phyloP scores from a whole-genome alignment of 2,329 filamentous ascomycete species.

The Colletotrichum sp. region DNA sequence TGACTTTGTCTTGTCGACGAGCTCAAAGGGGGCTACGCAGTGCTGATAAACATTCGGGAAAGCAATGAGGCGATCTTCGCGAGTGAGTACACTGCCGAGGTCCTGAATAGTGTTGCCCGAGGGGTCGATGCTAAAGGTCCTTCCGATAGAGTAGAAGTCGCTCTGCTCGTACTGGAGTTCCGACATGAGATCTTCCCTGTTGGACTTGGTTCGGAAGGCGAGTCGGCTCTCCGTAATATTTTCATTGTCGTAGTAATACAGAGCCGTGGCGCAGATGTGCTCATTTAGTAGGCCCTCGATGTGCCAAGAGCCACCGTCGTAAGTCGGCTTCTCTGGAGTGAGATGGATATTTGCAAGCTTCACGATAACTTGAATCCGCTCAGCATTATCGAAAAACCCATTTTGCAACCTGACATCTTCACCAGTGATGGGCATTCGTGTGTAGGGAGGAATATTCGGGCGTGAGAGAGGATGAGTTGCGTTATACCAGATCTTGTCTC shows the following conservation, averaged over 20 bases:
- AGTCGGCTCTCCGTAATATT: constrained; percentile 63
- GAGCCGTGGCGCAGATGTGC: constrained; percentile 65
- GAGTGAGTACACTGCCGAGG: constrained; percentile 53
- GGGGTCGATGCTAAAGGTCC: constrained; percentile 38
- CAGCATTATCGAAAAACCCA: constrained; percentile 32
- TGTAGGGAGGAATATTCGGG: constrained; percentile 4
- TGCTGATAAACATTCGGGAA: constrained; percentile 64
- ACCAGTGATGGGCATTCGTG: background rate
- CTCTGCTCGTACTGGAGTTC: constrained; percentile 33
- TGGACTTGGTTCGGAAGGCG: constrained; percentile 50
- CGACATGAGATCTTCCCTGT: constrained; percentile 30
- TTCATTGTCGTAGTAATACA: constrained; percentile 66
- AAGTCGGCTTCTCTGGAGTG: constrained; percentile 60
- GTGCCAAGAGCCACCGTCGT: constrained; percentile 60
- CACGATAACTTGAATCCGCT: constrained; percentile 64
- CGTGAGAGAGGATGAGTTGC: constrained; percentile 27
- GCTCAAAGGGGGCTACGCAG: constrained; percentile 53
- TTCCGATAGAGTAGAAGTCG: constrained; percentile 37
- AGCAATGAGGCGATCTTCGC: constrained; percentile 53
- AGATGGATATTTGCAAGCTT: constrained; percentile 68
- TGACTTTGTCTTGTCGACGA: constrained; percentile 54
- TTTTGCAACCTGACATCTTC: constrained; percentile 21
- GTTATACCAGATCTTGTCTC: constrained; percentile 32
- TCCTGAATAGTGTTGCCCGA: constrained; percentile 35
- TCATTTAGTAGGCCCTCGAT: constrained; percentile 65